Evolutionary conservation across 352 stramenopile species (phyloP), one percentile per base, ranked within the genome.

Genomic region (Labyrinthula sp.): DNA sequence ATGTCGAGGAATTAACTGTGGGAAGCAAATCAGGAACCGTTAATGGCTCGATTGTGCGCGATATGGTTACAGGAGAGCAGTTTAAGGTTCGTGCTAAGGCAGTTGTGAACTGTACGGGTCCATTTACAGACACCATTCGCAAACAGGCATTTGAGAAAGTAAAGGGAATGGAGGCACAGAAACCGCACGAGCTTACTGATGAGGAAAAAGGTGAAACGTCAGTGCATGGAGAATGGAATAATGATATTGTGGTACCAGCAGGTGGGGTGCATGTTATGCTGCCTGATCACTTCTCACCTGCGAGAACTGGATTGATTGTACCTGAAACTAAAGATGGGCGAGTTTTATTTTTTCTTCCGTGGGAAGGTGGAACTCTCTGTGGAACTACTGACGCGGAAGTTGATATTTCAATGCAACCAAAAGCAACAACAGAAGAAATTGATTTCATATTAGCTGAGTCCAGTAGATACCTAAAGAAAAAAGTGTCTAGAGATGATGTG

Each of bases 261-360:
- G 79, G 77, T 3, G 83, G 83, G 25, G 80, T 94, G 26, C 83
- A 95, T 66, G 68, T 91, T 0, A 77, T 94, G 40, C 67, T 95
- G 26, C 82, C 81, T 1, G 79, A 89, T 61, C 78, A 94, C 65
- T 94, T 89, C 46, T 89, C 73, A 40, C 83, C 83, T 12, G 70
- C 77, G 56, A 74, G 29, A 43, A 92, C 93, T 77, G 83, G 83
- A 0, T 62, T 94, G 12, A 93, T 95, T 57, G 79, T 94, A 35
- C 83, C 83, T 36, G 92, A 90, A 58, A 94, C 83, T 6, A 79
- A 71, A 24, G 83, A 95, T 54, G 79, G 79, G 21, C 73, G 81
- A 45, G 65, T 77, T 3, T 56, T 81, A 30, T 95, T 95, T 69
- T 94, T 95, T 64, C 56, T 95, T 48, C 83, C 83, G 17, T 95